phyloP scores from a whole-genome alignment of 1,139 yeast genomes.

The Sugiyamaella novakii region DNA sequence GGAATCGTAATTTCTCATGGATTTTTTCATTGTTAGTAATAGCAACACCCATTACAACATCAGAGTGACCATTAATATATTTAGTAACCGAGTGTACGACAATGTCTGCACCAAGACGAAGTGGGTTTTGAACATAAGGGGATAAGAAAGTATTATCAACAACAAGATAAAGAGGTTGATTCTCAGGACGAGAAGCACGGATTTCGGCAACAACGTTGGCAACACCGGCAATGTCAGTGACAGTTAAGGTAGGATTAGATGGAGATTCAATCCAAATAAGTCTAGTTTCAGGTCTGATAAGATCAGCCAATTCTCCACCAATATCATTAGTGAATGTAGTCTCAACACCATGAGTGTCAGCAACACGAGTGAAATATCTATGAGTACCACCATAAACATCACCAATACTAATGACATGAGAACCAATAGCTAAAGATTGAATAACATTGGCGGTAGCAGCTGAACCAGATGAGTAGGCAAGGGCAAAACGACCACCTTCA shows the following conservation, averaged over 20 bases:
- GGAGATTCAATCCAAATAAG: conserved; percentile 91
- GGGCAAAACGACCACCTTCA: conserved; percentile 74
- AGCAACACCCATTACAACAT: conserved; percentile 84
- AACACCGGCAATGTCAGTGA: conserved; percentile 70
- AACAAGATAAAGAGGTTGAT: conserved; percentile 60
- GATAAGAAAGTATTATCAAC: conserved; percentile 95
- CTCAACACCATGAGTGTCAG: conserved; percentile 74
- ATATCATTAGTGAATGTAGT: conserved; percentile 70
- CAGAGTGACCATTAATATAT: conserved; percentile 91
- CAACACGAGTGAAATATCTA: conserved; percentile 87
- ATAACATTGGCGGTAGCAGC: conserved; percentile 81
- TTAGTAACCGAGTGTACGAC: conserved; percentile 90
- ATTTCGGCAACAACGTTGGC: conserved; percentile 53
- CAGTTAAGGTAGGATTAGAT: conserved; percentile 79
- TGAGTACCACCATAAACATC: conserved; percentile 95
- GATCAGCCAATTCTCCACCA: conserved; percentile 57
- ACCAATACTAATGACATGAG: conserved; percentile 79
- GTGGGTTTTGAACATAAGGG: conserved; percentile 88
- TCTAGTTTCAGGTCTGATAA: conserved; percentile 62
- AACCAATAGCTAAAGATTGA: conserved; percentile 70
- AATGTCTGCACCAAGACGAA: conserved; percentile 79
- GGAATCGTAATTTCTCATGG: conserved; percentile 67
- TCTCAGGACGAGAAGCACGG: conserved; percentile 43
- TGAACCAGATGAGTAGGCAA: conserved; percentile 84
- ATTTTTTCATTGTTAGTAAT: conserved; percentile 66